Percentiles rank a stretch among this genome's conserved stretches.
Evolutionary conservation across 345 rosid genomes (phyloP).

Genomic region (Syzygium oleosum): DNA sequence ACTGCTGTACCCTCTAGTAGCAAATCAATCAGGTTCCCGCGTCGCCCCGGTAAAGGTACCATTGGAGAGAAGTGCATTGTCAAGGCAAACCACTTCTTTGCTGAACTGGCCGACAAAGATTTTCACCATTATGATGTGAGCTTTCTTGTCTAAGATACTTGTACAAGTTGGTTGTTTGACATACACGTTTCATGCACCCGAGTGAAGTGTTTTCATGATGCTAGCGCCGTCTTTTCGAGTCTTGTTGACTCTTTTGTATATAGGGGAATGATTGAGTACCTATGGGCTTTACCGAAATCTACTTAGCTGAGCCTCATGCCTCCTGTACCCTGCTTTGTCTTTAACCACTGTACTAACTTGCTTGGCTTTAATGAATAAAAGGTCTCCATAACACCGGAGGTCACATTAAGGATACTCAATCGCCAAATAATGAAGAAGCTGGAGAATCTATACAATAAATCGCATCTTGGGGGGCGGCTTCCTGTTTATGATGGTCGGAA

Average conservation of each 20-base stretch:
- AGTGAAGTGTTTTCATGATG: not conserved
- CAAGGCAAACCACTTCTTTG: conserved; percentile 96
- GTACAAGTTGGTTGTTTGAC: not conserved
- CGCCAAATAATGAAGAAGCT: conserved; percentile 82
- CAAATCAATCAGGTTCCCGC: conserved; percentile 72
- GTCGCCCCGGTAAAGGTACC: conserved; percentile 72
- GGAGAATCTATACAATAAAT: conserved; percentile 46
- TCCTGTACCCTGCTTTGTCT: not conserved
- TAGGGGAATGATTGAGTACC: not conserved
- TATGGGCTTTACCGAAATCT: not conserved
- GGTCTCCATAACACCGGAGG: conserved; percentile 83
- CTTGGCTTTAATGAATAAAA: conserved; percentile 1
- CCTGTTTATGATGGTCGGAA: conserved; percentile 95
- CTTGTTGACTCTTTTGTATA: not conserved
- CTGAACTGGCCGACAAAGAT: conserved; percentile 85
- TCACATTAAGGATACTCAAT: conserved; percentile 70
- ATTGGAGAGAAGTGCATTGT: conserved; percentile 60
- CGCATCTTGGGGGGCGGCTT: conserved; percentile 87
- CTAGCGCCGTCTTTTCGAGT: not conserved
- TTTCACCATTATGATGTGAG: conserved; percentile 93
- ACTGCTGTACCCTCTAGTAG: conserved; percentile 42
- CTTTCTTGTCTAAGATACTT: not conserved
- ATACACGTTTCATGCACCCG: not conserved
- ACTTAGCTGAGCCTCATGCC: not conserved
- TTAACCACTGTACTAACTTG: not conserved